Evolutionary conservation across 2,329 filamentous ascomycete genomes (phyloP).

Genomic region (Metarhizium brunneum): DNA sequence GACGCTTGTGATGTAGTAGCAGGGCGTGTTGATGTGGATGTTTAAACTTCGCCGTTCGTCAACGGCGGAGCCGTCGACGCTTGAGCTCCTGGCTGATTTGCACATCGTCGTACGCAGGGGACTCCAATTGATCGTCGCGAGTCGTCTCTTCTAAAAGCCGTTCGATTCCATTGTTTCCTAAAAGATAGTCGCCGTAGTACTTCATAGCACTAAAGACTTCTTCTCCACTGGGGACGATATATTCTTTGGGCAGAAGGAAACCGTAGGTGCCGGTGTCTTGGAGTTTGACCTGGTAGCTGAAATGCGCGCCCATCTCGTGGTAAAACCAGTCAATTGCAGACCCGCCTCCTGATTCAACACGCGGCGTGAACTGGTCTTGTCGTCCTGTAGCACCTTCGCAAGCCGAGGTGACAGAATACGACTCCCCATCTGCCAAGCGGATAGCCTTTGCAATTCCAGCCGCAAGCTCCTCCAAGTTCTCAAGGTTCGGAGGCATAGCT

Average conservation of each 20-base stretch:
- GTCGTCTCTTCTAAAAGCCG: conserved; percentile 19
- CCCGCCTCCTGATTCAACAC: conserved; percentile 69
- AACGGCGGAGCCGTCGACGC: conserved; percentile 18
- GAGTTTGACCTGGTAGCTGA: conserved; percentile 89
- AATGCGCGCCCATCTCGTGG: conserved; percentile 71
- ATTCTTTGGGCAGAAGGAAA: conserved; percentile 76
- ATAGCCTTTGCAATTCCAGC: conserved; percentile 85
- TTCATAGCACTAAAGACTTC: conserved; percentile 78
- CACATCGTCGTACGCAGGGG: conserved; percentile 8
- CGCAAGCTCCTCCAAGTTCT: conserved; percentile 86
- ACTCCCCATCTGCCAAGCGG: conserved; percentile 65
- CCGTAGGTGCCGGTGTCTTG: conserved; percentile 91
- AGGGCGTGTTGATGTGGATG: background rate
- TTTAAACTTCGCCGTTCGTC: conserved; percentile 8
- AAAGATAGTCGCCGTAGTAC: conserved; percentile 73
- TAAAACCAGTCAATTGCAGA: conserved; percentile 95
- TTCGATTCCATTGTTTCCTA: conserved; percentile 61
- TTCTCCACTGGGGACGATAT: conserved; percentile 83
- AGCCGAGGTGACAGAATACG: conserved; percentile 70
- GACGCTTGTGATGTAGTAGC: background rate
- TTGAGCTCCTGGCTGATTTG: conserved; percentile 19
- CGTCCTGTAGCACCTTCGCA: conserved; percentile 65
- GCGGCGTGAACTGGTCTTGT: conserved; percentile 18
- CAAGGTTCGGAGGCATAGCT: conserved; percentile 69
- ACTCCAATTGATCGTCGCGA: conserved; percentile 6